Conservation (phyloP, 768 basidiomycete genomes). For the Paxillus involutus region DNA sequence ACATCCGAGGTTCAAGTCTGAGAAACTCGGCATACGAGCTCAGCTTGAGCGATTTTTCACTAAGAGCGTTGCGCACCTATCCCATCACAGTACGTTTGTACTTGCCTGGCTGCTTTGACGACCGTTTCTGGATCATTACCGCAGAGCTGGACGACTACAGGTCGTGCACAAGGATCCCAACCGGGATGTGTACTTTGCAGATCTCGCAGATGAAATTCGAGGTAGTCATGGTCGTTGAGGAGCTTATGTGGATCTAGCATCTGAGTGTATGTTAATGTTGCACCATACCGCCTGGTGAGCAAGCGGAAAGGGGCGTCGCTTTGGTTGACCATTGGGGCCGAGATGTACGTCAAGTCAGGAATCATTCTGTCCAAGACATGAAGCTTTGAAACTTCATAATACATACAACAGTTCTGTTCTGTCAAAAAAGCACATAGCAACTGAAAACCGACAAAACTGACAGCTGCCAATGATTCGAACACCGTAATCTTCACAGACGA, state of each 20-base stretch:
- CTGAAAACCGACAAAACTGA: too few species aligned
- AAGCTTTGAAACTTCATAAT: background rate
- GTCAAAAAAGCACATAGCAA: background rate
- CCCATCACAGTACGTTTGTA: conserved; percentile 63
- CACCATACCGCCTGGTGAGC: conserved; percentile 59
- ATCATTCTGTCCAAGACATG: conserved; percentile 9
- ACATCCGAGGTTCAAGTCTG: conserved; percentile 82
- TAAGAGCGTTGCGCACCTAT: conserved; percentile 49
- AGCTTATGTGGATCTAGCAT: conserved; percentile 70
- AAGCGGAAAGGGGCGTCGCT: conserved; percentile 75
- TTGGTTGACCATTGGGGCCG: conserved; percentile 80
- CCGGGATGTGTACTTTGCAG: conserved; percentile 31
- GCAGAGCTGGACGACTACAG: conserved; percentile 72
- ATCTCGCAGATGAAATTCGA: conserved; percentile 61
- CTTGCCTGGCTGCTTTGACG: conserved; percentile 56
- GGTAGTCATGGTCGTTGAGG: conserved; percentile 62
- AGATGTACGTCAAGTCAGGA: conserved; percentile 40
- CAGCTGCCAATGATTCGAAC: too few species aligned
- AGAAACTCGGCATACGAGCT: conserved; percentile 9
- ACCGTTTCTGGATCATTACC: conserved; percentile 68
- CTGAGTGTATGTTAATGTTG: conserved; percentile 72
- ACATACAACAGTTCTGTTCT: background rate
- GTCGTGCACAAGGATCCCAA: conserved; percentile 31
- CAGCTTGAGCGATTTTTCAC: background rate
- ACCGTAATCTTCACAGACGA: too few species aligned